These are phyloP conservation scores for Pneumocystis wakefieldiae DNA, from an alignment of 1,139 yeast genomes.

Conservation along the genomic window DNA sequence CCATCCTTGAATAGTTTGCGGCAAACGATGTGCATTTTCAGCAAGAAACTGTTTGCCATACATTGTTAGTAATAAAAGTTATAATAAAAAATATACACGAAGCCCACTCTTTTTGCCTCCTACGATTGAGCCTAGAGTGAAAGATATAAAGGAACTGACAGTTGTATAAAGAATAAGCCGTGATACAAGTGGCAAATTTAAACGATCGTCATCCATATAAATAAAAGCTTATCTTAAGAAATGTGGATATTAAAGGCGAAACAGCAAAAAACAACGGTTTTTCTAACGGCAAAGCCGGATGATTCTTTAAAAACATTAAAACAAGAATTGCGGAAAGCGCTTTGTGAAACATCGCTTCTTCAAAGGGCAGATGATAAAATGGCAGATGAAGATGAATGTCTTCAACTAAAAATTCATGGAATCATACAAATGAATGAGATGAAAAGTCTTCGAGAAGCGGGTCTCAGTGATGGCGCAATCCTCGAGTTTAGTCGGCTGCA, in stretches of 20 bases:
- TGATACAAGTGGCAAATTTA: conserved; percentile 5
- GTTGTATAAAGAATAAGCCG: conserved; percentile 5
- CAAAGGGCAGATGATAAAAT: neutral
- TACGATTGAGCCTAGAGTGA: conserved; percentile 44
- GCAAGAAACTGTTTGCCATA: conserved; percentile 40
- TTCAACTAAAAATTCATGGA: neutral
- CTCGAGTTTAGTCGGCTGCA: neutral
- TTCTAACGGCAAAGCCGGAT: neutral
- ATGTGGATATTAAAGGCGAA: neutral
- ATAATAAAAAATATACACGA: neutral
- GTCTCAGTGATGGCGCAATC: neutral
- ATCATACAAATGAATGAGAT: neutral
- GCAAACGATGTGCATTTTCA: conserved; percentile 70
- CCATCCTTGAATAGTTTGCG: conserved; percentile 73
- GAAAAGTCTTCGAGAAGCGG: neutral
- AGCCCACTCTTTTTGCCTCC: conserved; percentile 38
- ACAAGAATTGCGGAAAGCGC: neutral
- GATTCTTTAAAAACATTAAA: neutral
- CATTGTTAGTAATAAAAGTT: neutral
- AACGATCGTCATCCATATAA: conserved; percentile 4
- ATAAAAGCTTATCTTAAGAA: neutral
- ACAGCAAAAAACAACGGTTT: neutral
- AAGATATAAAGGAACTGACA: conserved; percentile 3
- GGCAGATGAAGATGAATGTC: neutral
- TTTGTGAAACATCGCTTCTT: neutral